A percentile compares a stretch with the other conserved stretches of the same genome.
These are phyloP conservation scores for Escallonia herrerae DNA, from an alignment of 129 eudicot genomes.

Conservation along the genomic window DNA sequence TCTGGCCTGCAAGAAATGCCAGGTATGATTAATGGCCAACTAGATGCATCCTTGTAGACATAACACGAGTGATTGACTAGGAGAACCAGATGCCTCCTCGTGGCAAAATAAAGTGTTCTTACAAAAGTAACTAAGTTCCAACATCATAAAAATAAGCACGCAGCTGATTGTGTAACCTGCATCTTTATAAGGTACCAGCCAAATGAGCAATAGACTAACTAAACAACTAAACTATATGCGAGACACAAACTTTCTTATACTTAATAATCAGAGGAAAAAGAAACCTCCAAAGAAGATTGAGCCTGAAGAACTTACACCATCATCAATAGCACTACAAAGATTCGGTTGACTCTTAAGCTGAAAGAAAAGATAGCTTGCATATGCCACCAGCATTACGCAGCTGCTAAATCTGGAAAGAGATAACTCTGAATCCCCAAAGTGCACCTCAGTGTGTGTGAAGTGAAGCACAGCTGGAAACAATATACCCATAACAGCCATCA, in stretches of 20 bases:
- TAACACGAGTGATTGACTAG: too few species aligned
- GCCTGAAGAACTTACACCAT: constrained; percentile 32
- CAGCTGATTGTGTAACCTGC: background rate
- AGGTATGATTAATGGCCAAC: background rate
- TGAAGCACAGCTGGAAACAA: constrained; percentile 89
- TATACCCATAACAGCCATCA: constrained; percentile 98
- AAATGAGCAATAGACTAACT: too few species aligned
- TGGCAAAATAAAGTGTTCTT: background rate
- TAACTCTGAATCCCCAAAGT: constrained; percentile 75
- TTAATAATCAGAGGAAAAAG: background rate
- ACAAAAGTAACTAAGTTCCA: background rate
- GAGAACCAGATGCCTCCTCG: background rate
- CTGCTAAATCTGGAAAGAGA: constrained; percentile 97
- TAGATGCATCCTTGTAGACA: background rate
- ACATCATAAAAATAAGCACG: background rate
- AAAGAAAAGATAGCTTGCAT: constrained; percentile 88
- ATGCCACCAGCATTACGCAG: constrained; percentile 86
- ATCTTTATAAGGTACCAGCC: too few species aligned
- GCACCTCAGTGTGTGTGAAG: constrained; percentile 79
- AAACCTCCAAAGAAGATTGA: background rate
- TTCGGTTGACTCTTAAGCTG: constrained; percentile 73
- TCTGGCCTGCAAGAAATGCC: constrained; percentile 25
- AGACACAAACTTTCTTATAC: background rate
- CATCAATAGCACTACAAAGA: constrained; percentile 52
- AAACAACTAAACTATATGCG: background rate